These are phyloP conservation scores for Talaromyces islandicus DNA, from an alignment of 2,329 filamentous ascomycete genomes.

Conservation along the genomic window DNA sequence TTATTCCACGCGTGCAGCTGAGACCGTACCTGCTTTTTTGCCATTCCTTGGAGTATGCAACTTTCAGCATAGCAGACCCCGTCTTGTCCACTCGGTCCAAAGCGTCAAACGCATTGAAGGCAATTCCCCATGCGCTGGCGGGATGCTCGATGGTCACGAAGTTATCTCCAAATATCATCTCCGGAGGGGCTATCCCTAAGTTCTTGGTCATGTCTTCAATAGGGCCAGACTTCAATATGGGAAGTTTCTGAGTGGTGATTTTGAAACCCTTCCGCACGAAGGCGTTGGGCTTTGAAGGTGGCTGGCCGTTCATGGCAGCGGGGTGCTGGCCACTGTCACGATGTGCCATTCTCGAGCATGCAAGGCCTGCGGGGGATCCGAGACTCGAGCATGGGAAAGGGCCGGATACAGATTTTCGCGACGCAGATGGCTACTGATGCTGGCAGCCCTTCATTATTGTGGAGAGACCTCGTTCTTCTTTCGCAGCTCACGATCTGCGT, in stretches of 20 bases:
- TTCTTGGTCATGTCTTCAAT: conserved; percentile 78
- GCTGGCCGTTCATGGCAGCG: not conserved
- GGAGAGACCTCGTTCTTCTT: not conserved
- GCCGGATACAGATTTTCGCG: not conserved
- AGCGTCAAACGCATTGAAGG: conserved; percentile 80
- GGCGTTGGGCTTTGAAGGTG: conserved; percentile 41
- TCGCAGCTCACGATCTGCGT: not conserved
- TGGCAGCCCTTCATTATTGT: not conserved
- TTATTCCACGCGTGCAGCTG: not conserved
- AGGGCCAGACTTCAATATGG: conserved; percentile 84
- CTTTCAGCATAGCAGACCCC: conserved; percentile 81
- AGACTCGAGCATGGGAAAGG: not conserved
- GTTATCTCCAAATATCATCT: conserved; percentile 99
- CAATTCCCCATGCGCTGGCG: conserved; percentile 69
- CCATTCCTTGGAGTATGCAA: conserved; percentile 90
- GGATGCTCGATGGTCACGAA: conserved; percentile 67
- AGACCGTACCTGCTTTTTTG: conserved; percentile 53
- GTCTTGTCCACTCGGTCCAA: conserved; percentile 93
- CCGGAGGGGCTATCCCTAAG: conserved; percentile 80
- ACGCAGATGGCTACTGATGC: not conserved
- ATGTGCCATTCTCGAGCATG: not conserved
- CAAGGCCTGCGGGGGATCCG: not conserved
- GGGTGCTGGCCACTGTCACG: not conserved
- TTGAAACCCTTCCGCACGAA: conserved; percentile 63
- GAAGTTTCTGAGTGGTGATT: conserved; percentile 80